Conservation (phyloP, 768 basidiomycete species). For the Suillus americanus region DNA sequence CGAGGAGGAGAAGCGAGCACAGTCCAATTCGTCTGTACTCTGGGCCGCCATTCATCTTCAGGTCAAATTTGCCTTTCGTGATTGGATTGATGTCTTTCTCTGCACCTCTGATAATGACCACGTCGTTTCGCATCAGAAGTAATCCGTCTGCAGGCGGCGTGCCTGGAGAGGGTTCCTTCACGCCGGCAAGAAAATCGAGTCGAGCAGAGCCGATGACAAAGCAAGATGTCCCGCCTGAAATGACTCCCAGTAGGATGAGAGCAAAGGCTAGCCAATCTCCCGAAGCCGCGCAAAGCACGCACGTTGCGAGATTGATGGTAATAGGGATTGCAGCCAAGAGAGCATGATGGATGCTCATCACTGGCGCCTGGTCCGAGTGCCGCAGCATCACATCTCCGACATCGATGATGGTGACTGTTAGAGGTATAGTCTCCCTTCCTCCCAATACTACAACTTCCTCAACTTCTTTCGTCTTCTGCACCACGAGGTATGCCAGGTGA, state of each 20-base stretch:
- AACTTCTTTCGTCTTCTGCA: constrained; percentile 15
- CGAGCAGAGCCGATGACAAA: constrained; percentile 31
- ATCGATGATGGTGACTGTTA: constrained; percentile 16
- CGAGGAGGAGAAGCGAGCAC: constrained; percentile 31
- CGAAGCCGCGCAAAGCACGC: constrained; percentile 24
- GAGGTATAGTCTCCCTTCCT: constrained; percentile 22
- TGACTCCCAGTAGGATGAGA: constrained; percentile 33
- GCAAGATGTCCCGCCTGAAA: constrained; percentile 31
- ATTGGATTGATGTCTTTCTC: constrained; percentile 32
- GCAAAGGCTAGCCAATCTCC: constrained; percentile 31
- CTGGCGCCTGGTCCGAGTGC: constrained; percentile 10
- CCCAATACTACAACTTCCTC: constrained; percentile 9
- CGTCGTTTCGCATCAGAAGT: constrained; percentile 20
- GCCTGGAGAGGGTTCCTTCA: constrained; percentile 20
- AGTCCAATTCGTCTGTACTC: constrained; percentile 23
- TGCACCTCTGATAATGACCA: constrained; percentile 32
- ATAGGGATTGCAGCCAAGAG: constrained; percentile 27
- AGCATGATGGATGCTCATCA: constrained; percentile 8
- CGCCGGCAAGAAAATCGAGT: constrained; percentile 18
- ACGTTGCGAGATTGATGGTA: constrained; percentile 19
- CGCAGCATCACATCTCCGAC: constrained; percentile 6
- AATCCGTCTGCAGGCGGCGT: constrained; percentile 33
- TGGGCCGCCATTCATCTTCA: constrained; percentile 21
- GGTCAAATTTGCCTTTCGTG: constrained; percentile 30
- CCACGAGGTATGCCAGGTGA: constrained; percentile 22